Conservation (phyloP, 129 eudicot species). For the Saposhnikovia divaricata region DNA sequence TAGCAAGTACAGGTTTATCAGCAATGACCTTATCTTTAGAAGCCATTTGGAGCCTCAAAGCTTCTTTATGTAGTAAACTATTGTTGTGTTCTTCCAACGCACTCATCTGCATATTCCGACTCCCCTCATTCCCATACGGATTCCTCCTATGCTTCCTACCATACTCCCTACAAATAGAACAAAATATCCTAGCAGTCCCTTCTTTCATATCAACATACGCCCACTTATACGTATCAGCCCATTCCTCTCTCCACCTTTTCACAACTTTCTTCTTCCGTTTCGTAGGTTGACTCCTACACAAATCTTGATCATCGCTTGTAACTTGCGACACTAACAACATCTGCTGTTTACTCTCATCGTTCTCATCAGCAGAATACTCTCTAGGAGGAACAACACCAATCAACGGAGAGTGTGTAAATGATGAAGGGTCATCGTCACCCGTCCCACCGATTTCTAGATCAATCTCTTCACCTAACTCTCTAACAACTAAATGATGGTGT, state of each 20-base stretch:
- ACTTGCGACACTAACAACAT: conserved; percentile 51
- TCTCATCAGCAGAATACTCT: conserved; percentile 74
- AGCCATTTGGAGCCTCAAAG: conserved; percentile 88
- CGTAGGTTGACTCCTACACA: conserved; percentile 44
- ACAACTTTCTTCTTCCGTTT: conserved; percentile 95
- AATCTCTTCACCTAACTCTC: conserved; percentile 86
- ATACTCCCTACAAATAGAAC: conserved; percentile 89
- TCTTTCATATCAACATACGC: conserved; percentile 97
- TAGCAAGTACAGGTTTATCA: conserved; percentile 79
- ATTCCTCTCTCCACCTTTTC: conserved; percentile 96
- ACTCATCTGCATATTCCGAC: conserved; percentile 99
- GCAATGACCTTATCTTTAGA: conserved; percentile 84
- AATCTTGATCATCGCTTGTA: conserved; percentile 59
- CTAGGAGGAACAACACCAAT: conserved; percentile 47
- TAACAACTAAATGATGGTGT: conserved; percentile 68
- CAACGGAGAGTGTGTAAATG: conserved; percentile 50
- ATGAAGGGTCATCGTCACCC: conserved; percentile 65
- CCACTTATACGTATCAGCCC: conserved; percentile 99
- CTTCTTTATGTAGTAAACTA: conserved; percentile 96
- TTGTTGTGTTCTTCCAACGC: conserved; percentile 96
- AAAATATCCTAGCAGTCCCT: conserved; percentile 88
- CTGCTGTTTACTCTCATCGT: conserved; percentile 59
- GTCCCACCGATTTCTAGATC: conserved; percentile 96
- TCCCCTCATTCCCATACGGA: conserved; percentile 98
- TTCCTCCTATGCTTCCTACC: conserved; percentile 94